A percentile compares a stretch with the other conserved stretches of the same genome.
phyloP scores from a whole-genome alignment of 345 rosid genomes.

The Hevea brasiliensis region DNA sequence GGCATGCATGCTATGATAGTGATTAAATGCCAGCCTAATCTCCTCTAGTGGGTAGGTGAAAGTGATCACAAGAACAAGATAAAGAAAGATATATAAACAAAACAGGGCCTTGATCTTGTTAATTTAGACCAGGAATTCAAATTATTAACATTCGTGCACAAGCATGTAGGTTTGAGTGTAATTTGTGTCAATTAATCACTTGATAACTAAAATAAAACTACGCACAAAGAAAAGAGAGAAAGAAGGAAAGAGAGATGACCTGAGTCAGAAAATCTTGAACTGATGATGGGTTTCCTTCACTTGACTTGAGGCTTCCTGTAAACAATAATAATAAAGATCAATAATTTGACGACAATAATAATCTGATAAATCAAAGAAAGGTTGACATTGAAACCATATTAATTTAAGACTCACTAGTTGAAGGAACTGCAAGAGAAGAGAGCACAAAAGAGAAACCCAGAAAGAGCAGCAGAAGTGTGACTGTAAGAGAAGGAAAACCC shows the following conservation, averaged over 20 bases:
- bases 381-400: neutral
- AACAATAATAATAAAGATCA: neutral
- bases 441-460: slow-evolving; percentile 26
- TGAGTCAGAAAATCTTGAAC: slow-evolving; percentile 33
- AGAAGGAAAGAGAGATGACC: slow-evolving; percentile 35
- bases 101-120: too few relatives aligned
- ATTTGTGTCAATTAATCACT: neutral
- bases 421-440: slow-evolving; percentile 28
- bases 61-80: too few relatives aligned
- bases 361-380: neutral
- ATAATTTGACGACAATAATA: too few relatives aligned
- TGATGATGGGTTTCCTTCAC: slow-evolving; percentile 20
- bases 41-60: too few relatives aligned
- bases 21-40: too few relatives aligned
- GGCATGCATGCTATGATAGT: too few relatives aligned
- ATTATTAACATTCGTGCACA: too few relatives aligned
- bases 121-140: too few relatives aligned
- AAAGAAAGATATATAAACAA: too few relatives aligned
- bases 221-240: neutral
- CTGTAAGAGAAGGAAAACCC: neutral
- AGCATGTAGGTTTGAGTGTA: too few relatives aligned
- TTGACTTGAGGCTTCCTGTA: slow-evolving; percentile 45
- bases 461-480: slow-evolving; percentile 4
- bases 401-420: slow-evolving; percentile 23
- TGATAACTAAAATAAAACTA: too few relatives aligned